phyloP scores from a whole-genome alignment of 2,329 filamentous ascomycete genomes.

The Ophiostoma piceae region DNA sequence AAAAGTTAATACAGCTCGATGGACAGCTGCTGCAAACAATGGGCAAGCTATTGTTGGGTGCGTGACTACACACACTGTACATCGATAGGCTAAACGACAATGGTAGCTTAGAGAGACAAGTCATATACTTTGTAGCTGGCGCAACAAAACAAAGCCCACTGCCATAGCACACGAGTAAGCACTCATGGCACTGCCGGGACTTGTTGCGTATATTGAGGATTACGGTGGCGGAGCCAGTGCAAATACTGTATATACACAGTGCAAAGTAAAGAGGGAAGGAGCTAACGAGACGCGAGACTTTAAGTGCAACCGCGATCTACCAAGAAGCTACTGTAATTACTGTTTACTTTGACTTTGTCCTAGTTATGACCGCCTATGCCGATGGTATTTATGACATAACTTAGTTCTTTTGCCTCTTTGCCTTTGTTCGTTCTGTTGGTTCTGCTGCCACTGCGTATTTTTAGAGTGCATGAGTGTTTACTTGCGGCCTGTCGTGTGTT shows the following conservation, averaged over 20 bases:
- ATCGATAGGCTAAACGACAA: no score
- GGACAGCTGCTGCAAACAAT: neutral
- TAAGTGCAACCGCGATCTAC: slow-evolving; percentile 28
- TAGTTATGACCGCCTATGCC: neutral
- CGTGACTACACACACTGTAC: neutral
- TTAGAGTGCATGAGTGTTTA: slow-evolving; percentile 2
- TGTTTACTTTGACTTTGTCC: neutral
- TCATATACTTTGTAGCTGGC: neutral
- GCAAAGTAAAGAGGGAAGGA: slow-evolving; percentile 1
- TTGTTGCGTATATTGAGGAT: neutral
- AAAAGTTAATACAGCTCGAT: neutral
- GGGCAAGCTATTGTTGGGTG: neutral
- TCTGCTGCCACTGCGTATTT: neutral
- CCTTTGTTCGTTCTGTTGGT: neutral
- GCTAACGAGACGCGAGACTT: slow-evolving; percentile 24
- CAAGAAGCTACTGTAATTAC: neutral
- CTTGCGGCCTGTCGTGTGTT: neutral
- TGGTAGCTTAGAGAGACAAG: no score
- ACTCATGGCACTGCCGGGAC: neutral
- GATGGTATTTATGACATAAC: neutral
- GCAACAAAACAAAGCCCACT: neutral
- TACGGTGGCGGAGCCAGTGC: neutral
- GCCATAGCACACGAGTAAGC: neutral
- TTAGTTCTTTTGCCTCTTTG: neutral
- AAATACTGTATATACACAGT: neutral